Base-by-base conservation (phyloP, 2,329 filamentous ascomycete genomes). In the Monosporascus sp. region DNA sequence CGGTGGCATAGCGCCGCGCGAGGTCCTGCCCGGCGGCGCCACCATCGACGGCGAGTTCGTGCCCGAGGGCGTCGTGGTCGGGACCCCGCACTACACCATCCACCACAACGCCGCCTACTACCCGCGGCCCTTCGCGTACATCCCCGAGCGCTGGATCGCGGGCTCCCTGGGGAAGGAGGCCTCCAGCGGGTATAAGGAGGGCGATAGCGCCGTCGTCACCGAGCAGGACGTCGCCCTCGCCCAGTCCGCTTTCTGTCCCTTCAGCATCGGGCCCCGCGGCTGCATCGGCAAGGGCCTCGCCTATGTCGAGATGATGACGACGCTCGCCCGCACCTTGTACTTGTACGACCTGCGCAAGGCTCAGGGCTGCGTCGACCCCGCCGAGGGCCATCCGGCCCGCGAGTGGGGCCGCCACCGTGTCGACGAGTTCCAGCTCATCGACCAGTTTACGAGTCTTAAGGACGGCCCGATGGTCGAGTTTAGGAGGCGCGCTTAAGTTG, bases 361-460 rank as follows among this genome's bases (percentile, higher is more conserved):
- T 0, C 62, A 72, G 2, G 76, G 76, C 2, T 72, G 80, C 1
- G 65, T 59, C 8, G 80, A 80, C 54, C 75, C 78, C 4, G 79
- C 77, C 8, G 78, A 83, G 71, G 81, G 81, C 6, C 70, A 68
- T 45, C 59, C 65, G 3, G 72, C 71, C 31, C 63, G 73, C 7
- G 80, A 78, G 62, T 79, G 72, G 71, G 83, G 83, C 0, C 73
- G 83, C 46, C 75, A 83, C 51, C 74, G 78, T 47, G 65, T 63
- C 18, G 71, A 64, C 1, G 88, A 90, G 74, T 89, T 85, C 68
- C 86, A 89, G 73, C 72, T 90, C 52, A 71, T 79, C 49, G 88
- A 91, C 65, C 85, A 82, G 18, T 90, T 91, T 68, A 89, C 87
- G 34, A 88, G 85, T 61, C 74, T 80, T 61, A 91, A 90, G 73